Conservation (phyloP, 2,329 filamentous ascomycete species). For the Fusarium irregulare region DNA sequence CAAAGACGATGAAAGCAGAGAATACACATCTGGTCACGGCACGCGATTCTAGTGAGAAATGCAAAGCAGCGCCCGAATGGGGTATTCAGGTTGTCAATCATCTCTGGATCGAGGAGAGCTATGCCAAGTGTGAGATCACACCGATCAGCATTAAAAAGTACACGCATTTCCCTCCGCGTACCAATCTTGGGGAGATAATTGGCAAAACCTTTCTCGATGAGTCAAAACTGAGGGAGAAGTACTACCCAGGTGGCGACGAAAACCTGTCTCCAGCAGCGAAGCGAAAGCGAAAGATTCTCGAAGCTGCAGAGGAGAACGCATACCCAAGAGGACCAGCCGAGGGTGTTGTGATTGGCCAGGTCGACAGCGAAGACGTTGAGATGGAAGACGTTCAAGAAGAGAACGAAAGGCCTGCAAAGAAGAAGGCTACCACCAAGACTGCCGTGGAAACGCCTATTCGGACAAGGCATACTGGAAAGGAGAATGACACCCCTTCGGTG, state of each 20-base stretch:
- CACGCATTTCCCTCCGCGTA: constrained; percentile 85
- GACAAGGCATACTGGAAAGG: constrained; percentile 70
- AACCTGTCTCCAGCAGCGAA: constrained; percentile 56
- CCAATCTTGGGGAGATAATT: constrained; percentile 92
- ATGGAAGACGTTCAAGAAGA: constrained; percentile 59
- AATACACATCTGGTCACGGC: constrained; percentile 97
- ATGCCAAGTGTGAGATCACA: constrained; percentile 85
- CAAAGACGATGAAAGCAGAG: constrained; percentile 92
- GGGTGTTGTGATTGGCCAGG: constrained; percentile 58
- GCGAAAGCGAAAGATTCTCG: constrained; percentile 62
- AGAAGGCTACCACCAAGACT: constrained; percentile 40
- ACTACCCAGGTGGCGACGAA: constrained; percentile 72
- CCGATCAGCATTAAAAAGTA: constrained; percentile 80
- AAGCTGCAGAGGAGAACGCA: constrained; percentile 64
- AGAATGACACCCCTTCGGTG: constrained; percentile 82
- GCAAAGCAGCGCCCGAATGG: constrained; percentile 92
- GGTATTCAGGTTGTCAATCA: constrained; percentile 91
- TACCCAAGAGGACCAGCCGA: constrained; percentile 60
- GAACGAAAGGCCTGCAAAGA: constrained; percentile 48
- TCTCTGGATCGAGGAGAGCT: constrained; percentile 97
- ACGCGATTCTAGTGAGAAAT: constrained; percentile 90
- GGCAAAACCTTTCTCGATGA: constrained; percentile 87
- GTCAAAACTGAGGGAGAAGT: constrained; percentile 69
- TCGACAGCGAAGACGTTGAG: constrained; percentile 52
- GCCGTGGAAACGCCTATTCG: constrained; percentile 55